Base-by-base conservation (phyloP, 768 basidiomycete species). In the Termitomyces bulborhizus region DNA sequence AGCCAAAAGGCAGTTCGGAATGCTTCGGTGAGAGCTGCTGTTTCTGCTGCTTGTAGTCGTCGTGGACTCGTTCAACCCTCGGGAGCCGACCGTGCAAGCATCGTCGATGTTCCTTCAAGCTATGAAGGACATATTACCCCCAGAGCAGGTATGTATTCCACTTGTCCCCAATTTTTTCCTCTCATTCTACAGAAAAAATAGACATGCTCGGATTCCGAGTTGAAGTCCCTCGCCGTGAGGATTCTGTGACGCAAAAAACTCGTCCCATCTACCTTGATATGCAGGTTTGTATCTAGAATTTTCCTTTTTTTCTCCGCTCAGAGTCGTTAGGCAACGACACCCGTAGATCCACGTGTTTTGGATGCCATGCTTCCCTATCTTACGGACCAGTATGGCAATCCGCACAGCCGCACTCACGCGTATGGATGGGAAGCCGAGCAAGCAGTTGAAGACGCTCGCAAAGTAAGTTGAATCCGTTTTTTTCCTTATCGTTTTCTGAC, bases 391-490 rank as follows among this genome's bases (percentile, higher is more conserved):
- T 98, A 88, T 66, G 97, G 97, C 4, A 99, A 98, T 71, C 96
- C 97, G 8, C 97, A 98, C 68, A 95, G 93, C 68, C 84, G 97
- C 54, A 98, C 97, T 29, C 97, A 99, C 71, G 93, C 97, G 0
- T 99, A 98, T 69, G 97, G 97, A 3, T 99, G 97, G 97, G 97
- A 99, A 72, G 93, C 96, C 6, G 97, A 99, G 65, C 79, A 86
- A 65, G 97, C 89, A 0, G 91, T 97, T 6, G 97, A 98, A 66
- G 84, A 87, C 58, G 95, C 93, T 3, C 83, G 97, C 52, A 86
- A 90, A 79, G 93, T 86, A 49, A 34, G 63, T 13, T 39, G 15
- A 21, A 6, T 18, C 9, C n/a, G n/a, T n/a, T 8, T 51, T 36
- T n/a, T 55, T 54, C 48, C 34, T 52, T 54, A 27, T 32, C 24